A percentile compares a stretch with the other conserved stretches of the same genome.
Evolutionary conservation across 768 basidiomycete genomes (phyloP).

Genomic region (Fomitopsis serialis): DNA sequence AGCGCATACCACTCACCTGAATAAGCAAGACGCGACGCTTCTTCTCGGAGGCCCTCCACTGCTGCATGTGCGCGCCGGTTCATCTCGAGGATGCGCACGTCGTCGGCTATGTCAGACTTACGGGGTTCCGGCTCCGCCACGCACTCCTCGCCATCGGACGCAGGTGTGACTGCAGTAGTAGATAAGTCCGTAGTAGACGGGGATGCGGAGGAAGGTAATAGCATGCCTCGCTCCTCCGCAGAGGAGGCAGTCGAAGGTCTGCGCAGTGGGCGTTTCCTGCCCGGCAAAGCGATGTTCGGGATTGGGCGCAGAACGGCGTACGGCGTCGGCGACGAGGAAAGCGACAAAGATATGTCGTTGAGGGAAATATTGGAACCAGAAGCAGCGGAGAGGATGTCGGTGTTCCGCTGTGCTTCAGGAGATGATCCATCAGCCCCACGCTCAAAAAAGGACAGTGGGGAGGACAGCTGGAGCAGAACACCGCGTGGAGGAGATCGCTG

Average conservation of each 20-base stretch:
- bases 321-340: neutral
- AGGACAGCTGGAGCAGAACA: neutral
- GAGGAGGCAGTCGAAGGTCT: constrained; percentile 41
- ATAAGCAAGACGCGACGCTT: constrained; percentile 19
- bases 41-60: constrained; percentile 21
- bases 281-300: neutral
- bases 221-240: constrained; percentile 31
- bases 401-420: neutral
- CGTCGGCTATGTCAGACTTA: neutral
- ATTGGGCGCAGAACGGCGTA: neutral
- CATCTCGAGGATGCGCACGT: constrained; percentile 18
- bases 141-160: neutral
- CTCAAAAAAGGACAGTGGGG: neutral
- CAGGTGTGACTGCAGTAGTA: constrained; percentile 6
- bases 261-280: constrained; percentile 18
- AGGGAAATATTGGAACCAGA: neutral
- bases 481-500: neutral
- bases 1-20: constrained; percentile 14
- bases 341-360: neutral
- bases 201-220: constrained; percentile 35
- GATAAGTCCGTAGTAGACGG: constrained; percentile 14
- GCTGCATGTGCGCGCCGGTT: constrained; percentile 21
- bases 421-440: neutral
- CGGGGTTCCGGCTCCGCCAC: neutral
- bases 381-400: neutral